Conservation (phyloP, 345 rosid species). For the Cardamine occulta region DNA sequence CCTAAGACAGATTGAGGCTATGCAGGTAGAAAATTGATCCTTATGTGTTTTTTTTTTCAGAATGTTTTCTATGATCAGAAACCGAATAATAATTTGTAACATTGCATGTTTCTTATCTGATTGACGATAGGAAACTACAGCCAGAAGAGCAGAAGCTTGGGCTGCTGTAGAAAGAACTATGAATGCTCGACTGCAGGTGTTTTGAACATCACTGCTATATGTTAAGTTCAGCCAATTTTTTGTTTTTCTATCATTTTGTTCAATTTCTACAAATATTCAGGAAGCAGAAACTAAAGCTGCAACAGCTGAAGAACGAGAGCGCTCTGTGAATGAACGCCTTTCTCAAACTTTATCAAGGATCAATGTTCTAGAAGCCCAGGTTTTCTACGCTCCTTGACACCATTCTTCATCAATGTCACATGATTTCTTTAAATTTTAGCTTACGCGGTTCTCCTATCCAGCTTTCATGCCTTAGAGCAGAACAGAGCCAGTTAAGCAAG, state of each 20-base stretch:
- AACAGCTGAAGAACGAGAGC: conserved; percentile 91
- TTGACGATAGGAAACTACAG: conserved; percentile 74
- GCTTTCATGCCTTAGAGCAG: conserved; percentile 98
- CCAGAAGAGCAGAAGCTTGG: conserved; percentile 97
- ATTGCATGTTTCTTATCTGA: conserved; percentile 29
- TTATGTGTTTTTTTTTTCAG: background rate
- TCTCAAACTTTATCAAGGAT: conserved; percentile 93
- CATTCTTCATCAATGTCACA: conserved; percentile 18
- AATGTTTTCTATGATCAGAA: conserved; percentile 18
- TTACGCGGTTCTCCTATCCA: conserved; percentile 49
- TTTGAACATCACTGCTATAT: conserved; percentile 25
- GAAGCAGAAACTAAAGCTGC: conserved; percentile 97
- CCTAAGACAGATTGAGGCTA: conserved; percentile 95
- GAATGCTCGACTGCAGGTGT: conserved; percentile 87
- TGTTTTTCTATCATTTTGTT: conserved; percentile 14
- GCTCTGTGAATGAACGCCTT: conserved; percentile 86
- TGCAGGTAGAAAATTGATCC: conserved; percentile 66
- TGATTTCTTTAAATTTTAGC: conserved; percentile 34
- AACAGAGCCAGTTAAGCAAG: conserved; percentile 87
- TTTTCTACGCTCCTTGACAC: conserved; percentile 39
- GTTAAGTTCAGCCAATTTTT: conserved; percentile 16
- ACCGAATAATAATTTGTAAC: background rate
- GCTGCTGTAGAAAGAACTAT: conserved; percentile 95
- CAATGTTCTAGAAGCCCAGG: conserved; percentile 99
- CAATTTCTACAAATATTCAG: conserved; percentile 47